These are phyloP conservation scores for Seiridium cupressi DNA, from an alignment of 2,329 filamentous ascomycete species.

Conservation along the genomic window DNA sequence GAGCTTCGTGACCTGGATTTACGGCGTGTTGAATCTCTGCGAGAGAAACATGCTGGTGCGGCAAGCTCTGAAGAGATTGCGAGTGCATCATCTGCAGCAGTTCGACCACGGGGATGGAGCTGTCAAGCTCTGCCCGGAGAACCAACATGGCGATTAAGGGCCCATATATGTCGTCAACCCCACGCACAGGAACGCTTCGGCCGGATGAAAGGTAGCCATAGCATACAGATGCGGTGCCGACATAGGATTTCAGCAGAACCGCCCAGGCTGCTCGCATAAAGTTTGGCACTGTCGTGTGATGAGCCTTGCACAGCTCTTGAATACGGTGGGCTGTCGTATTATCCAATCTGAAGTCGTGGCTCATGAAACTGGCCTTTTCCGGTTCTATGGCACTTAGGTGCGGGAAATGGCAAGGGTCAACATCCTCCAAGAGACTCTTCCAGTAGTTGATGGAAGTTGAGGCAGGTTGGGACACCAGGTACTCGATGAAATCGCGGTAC, in stretches of 20 bases:
- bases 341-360: too few species aligned
- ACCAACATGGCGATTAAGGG: background rate
- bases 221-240: background rate
- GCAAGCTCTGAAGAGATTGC: background rate
- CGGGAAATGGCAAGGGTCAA: too few species aligned
- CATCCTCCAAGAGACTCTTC: too few species aligned
- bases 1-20: too few species aligned
- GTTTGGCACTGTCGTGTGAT: background rate
- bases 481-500: too few species aligned
- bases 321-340: too few species aligned
- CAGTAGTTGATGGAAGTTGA: too few species aligned
- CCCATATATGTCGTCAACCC: background rate
- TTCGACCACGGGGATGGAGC: background rate
- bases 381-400: too few species aligned
- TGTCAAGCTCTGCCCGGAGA: background rate
- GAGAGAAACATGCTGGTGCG: background rate
- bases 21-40: background rate
- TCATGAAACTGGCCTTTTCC: too few species aligned
- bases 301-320: too few species aligned
- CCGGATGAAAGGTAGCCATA: background rate
- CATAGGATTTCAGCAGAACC: background rate
- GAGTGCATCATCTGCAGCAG: background rate
- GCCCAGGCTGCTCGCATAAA: background rate
- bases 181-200: background rate
- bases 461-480: too few species aligned